A percentile compares a stretch with the other conserved stretches of the same genome.
Evolutionary conservation across 225 moss, liverwort and hornwort genomes (phyloP).

Genomic region (Neckera pumila): DNA sequence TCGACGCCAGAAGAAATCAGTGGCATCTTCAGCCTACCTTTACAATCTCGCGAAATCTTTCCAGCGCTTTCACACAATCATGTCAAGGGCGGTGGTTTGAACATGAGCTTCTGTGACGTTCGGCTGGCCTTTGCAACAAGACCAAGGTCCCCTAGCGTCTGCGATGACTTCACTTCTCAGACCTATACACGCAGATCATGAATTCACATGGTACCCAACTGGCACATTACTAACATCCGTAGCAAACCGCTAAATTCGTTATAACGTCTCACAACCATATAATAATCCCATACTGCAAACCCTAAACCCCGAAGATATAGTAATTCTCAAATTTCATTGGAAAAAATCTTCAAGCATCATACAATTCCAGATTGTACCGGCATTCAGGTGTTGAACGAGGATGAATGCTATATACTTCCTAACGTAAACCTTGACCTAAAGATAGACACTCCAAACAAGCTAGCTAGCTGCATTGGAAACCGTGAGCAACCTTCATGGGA

Average conservation of each 20-base stretch:
- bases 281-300: background rate
- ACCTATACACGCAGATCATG: background rate
- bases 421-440: background rate
- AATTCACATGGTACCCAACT: background rate
- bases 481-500: conserved; percentile 68
- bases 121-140: conserved; percentile 95
- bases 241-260: background rate
- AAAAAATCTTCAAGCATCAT: background rate
- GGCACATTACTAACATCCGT: background rate
- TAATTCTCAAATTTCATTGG: background rate
- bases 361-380: background rate
- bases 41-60: conserved; percentile 83
- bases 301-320: background rate
- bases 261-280: background rate
- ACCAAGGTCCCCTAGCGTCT: conserved; percentile 89
- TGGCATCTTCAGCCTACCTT: conserved; percentile 39
- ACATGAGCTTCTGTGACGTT: conserved; percentile 86
- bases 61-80: conserved; percentile 66
- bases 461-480: background rate
- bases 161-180: conserved; percentile 31
- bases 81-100: conserved; percentile 69
- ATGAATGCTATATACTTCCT: background rate
- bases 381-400: background rate
- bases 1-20: background rate
- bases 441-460: background rate